Percentiles rank a stretch among this genome's conserved stretches.
Evolutionary conservation across 345 rosid species (phyloP).

Genomic region (Salix purpurea): DNA sequence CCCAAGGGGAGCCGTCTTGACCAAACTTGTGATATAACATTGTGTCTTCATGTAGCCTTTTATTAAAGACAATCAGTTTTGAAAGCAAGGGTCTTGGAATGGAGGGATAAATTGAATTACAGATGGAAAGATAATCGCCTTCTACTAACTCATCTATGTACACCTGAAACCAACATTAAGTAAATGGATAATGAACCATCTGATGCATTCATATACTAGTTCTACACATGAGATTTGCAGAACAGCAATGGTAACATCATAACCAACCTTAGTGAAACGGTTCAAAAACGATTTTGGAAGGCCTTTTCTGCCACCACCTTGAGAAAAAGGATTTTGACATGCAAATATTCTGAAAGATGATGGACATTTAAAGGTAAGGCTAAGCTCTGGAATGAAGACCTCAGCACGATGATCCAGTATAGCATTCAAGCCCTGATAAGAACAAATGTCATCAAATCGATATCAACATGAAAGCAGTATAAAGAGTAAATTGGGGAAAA

Average conservation of each 20-base stretch:
- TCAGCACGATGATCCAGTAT: constrained; percentile 95
- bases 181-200: background rate
- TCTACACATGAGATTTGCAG: background rate
- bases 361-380: constrained; percentile 72
- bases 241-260: background rate
- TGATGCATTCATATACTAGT: background rate
- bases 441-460: background rate
- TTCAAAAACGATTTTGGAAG: constrained; percentile 92
- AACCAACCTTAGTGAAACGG: constrained; percentile 81
- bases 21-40: constrained; percentile 68
- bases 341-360: constrained; percentile 84
- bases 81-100: constrained; percentile 60
- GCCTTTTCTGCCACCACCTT: constrained; percentile 98
- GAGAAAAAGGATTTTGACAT: constrained; percentile 93
- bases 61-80: constrained; percentile 70
- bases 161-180: constrained; percentile 50
- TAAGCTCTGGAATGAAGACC: constrained; percentile 91
- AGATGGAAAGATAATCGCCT: constrained; percentile 76
- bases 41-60: constrained; percentile 69
- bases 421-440: constrained; percentile 82
- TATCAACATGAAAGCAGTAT: background rate
- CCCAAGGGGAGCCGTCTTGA: constrained; percentile 96
- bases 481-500: background rate
- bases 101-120: constrained; percentile 70
- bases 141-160: constrained; percentile 85